Percentiles rank a stretch among this genome's conserved stretches.
Evolutionary conservation across 2,329 filamentous ascomycete species (phyloP).

Genomic region (Scedosporium minutisporum): DNA sequence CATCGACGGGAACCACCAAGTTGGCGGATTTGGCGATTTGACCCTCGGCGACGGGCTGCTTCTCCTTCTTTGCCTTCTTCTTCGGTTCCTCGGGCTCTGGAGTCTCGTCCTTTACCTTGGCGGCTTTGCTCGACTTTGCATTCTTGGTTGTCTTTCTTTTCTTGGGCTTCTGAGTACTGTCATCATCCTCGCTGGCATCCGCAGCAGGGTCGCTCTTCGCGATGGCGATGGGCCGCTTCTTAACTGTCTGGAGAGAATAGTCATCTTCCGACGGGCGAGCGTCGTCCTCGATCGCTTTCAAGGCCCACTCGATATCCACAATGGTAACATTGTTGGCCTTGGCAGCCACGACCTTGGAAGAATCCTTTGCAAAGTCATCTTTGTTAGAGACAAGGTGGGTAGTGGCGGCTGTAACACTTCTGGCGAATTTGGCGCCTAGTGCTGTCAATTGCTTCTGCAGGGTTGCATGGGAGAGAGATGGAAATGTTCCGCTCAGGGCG

Average conservation of each 20-base stretch:
- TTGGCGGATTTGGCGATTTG: constrained; percentile 38
- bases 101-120: constrained; percentile 16
- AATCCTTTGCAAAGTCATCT: constrained; percentile 38
- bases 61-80: constrained; percentile 15
- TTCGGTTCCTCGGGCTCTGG: constrained; percentile 16
- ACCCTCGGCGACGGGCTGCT: constrained; percentile 28
- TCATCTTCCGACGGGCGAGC: constrained; percentile 15
- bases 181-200: constrained; percentile 12
- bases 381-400: constrained; percentile 50
- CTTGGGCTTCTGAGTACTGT: constrained; percentile 14
- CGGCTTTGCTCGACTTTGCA: constrained; percentile 13
- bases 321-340: constrained; percentile 39
- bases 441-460: constrained; percentile 35
- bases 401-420: constrained; percentile 36
- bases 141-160: constrained; percentile 27
- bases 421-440: constrained; percentile 40
- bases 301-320: constrained; percentile 52
- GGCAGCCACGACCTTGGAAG: constrained; percentile 42
- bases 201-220: constrained; percentile 12
- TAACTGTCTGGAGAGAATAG: constrained; percentile 11
- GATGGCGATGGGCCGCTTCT: constrained; percentile 11
- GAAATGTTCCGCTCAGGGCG: constrained; percentile 52
- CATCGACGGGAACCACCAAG: constrained; percentile 39
- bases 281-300: constrained; percentile 35
- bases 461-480: constrained; percentile 37